Evolutionary conservation across 169 alveolate species (phyloP), one percentile per base, ranked within the genome.

Genomic region (Plasmodium chabaudi): DNA sequence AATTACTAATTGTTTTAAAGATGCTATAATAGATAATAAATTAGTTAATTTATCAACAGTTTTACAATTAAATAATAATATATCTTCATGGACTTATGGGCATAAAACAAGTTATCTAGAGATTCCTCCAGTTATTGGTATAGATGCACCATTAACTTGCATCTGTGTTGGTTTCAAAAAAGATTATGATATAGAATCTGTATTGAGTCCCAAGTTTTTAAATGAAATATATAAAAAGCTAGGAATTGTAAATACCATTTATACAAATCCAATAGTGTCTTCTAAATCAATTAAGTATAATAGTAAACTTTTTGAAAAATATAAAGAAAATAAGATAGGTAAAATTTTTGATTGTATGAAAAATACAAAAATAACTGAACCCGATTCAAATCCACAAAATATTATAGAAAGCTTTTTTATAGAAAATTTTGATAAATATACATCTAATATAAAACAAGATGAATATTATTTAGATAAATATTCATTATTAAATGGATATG

Each of bases 1-100:
- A 61, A 15, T 82, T 55, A 82, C 90, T 9, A 82, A 42, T 19
- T 82, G 90, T 59, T 82, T 82, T 60, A 51, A 23, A 55, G 71
- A 82, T 21, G 90, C 86, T 0, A 49, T 82, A 5, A 72, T 82
- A 1, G 44, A 68, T 56, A 7, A 67, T 23, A 53, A n/a, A 12
- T 59, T 82, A 12, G 19, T 34, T 10, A 69, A 82, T 27, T 21
- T 82, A 1, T 3, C 17, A 12, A 39, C 9, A 1, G 10, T 39
- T 2, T 56, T 82, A 1, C 2, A 47, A 17, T 25, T 69, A 47
- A 53, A 59, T 4, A 27, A 68, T 42, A 82, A 82, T 9, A 25
- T 82, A 5, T 82, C 86, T 0, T 34, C 27, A 17, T 56, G 42
- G 25, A 82, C 90, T 0, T 71, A 67, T 56, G 42, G 19, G 0